Base-by-base conservation (phyloP, 805 yeast genomes). In the Wickerhamiella australiensis region DNA sequence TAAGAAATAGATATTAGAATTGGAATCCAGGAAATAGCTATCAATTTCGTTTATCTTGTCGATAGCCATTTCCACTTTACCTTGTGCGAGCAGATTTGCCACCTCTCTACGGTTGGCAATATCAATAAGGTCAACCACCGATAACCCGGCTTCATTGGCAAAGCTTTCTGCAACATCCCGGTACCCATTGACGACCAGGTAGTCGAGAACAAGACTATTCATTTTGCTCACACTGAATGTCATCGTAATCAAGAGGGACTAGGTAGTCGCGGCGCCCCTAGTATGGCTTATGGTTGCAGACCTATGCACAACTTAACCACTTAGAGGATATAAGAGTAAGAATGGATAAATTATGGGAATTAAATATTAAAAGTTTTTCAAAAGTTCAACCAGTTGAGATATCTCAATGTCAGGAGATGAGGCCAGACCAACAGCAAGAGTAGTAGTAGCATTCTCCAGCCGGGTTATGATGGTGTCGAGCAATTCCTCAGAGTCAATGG, bases 391-490 rank as follows among this genome's bases (percentile, higher is more conserved):
- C 22, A 46, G 21, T 12, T 46, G 37, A 7, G 27, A 8, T 15
- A 35, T 36, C 15, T 37, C 43, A 22, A 29, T 31, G 12, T 18
- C 27, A 3, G 35, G 42, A 5, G 51, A 42, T 15, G 38, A 33
- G 15, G 40, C 58, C 54, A 72, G 75, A 50, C 78, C 69, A 31
- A 76, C 50, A 20, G 66, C 62, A 46, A 77, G 56, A 42, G 70
- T 53, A 1, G 73, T 68, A 13, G 76, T 75, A 52, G 76, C 69
- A 48, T 77, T 73, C 59, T 85, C 94, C 36, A 84, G 68, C 61
- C 94, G 71, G 0, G 87, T 76, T 12, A 82, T 75, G 23, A 80
- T 65, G 55, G 79, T 82, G 51, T 80, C 85, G 53, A 83, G 66
- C 41, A 80, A 36, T 26, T 51, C 47, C 7, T 46, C 44, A 18